Percentiles rank a stretch among this genome's conserved stretches.
Conservation (phyloP, 768 basidiomycete species). For the Calocybe cyanea region DNA sequence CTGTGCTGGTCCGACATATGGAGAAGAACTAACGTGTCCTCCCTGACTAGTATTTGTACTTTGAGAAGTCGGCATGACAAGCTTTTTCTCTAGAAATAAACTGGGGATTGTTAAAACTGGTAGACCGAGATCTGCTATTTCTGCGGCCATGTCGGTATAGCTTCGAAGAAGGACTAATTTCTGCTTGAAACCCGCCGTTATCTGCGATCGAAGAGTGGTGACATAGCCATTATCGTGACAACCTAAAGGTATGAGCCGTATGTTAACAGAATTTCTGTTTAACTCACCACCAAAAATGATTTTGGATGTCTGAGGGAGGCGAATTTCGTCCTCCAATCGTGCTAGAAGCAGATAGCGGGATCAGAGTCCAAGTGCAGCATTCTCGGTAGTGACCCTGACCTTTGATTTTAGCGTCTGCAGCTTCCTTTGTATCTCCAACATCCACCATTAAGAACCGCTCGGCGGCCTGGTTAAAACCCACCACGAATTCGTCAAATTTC, state of each 20-base stretch:
- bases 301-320: slow-evolving; percentile 59
- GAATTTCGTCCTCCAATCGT: slow-evolving; percentile 58
- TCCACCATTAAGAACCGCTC: slow-evolving; percentile 68
- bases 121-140: slow-evolving; percentile 53
- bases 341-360: slow-evolving; percentile 25
- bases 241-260: slow-evolving; percentile 30
- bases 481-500: slow-evolving; percentile 60
- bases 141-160: slow-evolving; percentile 57
- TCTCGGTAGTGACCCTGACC: slow-evolving; percentile 31
- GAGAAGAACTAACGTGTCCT: slow-evolving; percentile 5
- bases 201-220: slow-evolving; percentile 55
- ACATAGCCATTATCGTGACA: slow-evolving; percentile 75
- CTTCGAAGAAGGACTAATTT: slow-evolving; percentile 65
- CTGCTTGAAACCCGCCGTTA: slow-evolving; percentile 59
- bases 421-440: slow-evolving; percentile 69
- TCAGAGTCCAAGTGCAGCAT: not conserved
- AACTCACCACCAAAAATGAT: slow-evolving; percentile 62
- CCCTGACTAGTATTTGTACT: not conserved
- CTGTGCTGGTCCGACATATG: slow-evolving; percentile 6
- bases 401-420: slow-evolving; percentile 73
- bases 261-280: not conserved
- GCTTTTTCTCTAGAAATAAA: slow-evolving; percentile 59
- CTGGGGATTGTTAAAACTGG: slow-evolving; percentile 51
- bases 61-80: slow-evolving; percentile 21
- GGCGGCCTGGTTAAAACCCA: slow-evolving; percentile 68